phyloP scores from a whole-genome alignment of 305 asterid genomes.

The Fraxinus platypoda region DNA sequence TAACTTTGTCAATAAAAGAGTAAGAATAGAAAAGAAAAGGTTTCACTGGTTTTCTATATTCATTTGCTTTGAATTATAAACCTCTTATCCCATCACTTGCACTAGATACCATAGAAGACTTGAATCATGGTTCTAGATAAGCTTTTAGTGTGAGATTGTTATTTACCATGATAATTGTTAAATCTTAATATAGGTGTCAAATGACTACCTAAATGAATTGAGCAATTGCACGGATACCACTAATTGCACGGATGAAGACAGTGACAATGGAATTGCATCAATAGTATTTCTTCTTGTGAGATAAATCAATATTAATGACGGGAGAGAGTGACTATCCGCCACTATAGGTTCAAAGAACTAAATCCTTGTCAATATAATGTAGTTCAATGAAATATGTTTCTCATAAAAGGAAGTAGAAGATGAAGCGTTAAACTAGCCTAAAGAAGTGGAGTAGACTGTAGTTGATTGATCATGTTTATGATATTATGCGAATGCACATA shows the following conservation, averaged over 20 bases:
- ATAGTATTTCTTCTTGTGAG: neutral
- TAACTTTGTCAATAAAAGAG: slow-evolving; percentile 3
- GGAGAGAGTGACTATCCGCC: neutral
- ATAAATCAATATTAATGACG: neutral
- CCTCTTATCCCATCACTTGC: neutral
- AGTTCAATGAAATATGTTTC: neutral
- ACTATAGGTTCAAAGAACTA: neutral
- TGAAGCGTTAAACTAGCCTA: neutral
- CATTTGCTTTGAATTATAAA: neutral
- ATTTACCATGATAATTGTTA: neutral
- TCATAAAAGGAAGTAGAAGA: neutral
- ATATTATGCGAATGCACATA: neutral
- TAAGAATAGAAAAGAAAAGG: neutral
- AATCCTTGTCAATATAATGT: neutral
- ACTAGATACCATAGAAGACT: neutral
- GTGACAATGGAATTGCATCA: neutral
- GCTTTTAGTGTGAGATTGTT: neutral
- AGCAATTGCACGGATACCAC: neutral
- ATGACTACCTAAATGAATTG: neutral
- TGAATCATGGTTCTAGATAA: neutral
- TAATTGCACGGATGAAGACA: neutral
- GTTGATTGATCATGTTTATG: neutral
- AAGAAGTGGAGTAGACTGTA: neutral
- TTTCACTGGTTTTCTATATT: neutral
- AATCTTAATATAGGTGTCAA: neutral